phyloP scores from a whole-genome alignment of 208 protist genomes.

The Entamoeba invadens region DNA sequence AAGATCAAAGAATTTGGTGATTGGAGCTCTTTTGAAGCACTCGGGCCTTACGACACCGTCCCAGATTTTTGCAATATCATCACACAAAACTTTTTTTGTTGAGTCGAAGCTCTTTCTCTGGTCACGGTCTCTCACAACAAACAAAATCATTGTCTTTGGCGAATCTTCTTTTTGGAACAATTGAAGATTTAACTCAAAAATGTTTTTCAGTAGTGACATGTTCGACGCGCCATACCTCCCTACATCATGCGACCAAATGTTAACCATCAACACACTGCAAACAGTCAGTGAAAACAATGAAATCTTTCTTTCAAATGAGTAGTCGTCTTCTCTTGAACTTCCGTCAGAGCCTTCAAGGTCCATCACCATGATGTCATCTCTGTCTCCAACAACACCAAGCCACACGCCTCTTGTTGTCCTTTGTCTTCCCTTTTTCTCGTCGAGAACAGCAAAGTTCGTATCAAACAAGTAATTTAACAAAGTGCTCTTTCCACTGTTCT shows the following conservation, averaged over 20 bases:
- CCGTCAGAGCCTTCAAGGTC: slow-evolving; percentile 17
- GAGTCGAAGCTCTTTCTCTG: background rate
- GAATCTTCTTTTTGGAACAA: background rate
- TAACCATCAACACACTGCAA: slow-evolving; percentile 8
- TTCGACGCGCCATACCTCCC: background rate
- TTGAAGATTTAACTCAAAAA: background rate
- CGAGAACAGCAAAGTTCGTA: background rate
- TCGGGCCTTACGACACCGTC: background rate
- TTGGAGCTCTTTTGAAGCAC: background rate
- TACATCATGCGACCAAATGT: slow-evolving; percentile 15
- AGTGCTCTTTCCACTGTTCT: slow-evolving; percentile 15
- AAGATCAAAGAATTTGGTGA: background rate
- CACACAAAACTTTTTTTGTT: background rate
- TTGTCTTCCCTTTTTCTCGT: background rate
- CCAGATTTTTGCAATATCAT: background rate
- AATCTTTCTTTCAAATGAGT: background rate
- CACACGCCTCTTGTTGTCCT: slow-evolving; percentile 20
- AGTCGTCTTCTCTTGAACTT: background rate
- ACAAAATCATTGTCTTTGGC: background rate
- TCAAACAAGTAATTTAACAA: slow-evolving; percentile 19
- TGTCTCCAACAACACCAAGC: background rate
- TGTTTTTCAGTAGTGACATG: background rate
- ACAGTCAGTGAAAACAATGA: slow-evolving; percentile 3
- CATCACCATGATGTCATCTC: background rate
- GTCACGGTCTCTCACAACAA: background rate